phyloP scores from a whole-genome alignment of 2,329 filamentous ascomycete genomes.

The Arthrobotrys conoides region DNA sequence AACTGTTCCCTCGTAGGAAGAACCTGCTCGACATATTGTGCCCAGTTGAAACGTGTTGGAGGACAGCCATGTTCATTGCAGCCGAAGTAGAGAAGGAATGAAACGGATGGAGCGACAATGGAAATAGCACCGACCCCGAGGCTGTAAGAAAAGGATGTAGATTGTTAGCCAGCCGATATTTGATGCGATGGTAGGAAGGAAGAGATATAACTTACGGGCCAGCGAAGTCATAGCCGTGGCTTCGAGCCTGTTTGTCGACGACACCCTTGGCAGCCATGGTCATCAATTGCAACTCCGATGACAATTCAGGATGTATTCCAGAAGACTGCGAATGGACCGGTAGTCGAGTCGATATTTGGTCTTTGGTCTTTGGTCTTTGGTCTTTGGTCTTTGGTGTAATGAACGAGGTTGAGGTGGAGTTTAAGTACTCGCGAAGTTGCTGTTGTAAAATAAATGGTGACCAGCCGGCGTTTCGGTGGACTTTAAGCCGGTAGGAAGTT shows the following conservation, averaged over 20 bases:
- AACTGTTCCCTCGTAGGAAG: constrained; percentile 73
- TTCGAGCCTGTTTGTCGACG: constrained; percentile 54
- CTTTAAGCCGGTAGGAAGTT: constrained; percentile 32
- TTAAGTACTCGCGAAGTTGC: background rate
- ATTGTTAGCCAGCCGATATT: background rate
- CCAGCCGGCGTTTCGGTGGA: constrained; percentile 43
- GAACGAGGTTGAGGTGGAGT: background rate
- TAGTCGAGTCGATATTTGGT: background rate
- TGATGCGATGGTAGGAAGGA: too few relatives aligned
- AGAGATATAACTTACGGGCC: constrained; percentile 69
- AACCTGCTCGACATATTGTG: constrained; percentile 77
- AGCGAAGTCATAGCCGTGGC: constrained; percentile 69
- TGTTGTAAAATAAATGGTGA: background rate
- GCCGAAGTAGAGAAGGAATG: constrained; percentile 84
- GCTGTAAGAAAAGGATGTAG: constrained; percentile 68
- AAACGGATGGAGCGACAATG: constrained; percentile 82
- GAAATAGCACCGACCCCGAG: constrained; percentile 83
- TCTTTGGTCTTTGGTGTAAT: background rate
- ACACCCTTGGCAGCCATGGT: constrained; percentile 4
- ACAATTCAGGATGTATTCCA: too few relatives aligned
- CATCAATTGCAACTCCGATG: background rate
- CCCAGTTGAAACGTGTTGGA: constrained; percentile 81
- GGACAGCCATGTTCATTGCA: constrained; percentile 97
- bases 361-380: too few relatives aligned
- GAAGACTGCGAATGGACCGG: background rate